Percentiles rank a stretch among this genome's conserved stretches.
These are phyloP conservation scores for Cetradonia linearis DNA, from an alignment of 495 filamentous ascomycete genomes.

Conservation along the genomic window DNA sequence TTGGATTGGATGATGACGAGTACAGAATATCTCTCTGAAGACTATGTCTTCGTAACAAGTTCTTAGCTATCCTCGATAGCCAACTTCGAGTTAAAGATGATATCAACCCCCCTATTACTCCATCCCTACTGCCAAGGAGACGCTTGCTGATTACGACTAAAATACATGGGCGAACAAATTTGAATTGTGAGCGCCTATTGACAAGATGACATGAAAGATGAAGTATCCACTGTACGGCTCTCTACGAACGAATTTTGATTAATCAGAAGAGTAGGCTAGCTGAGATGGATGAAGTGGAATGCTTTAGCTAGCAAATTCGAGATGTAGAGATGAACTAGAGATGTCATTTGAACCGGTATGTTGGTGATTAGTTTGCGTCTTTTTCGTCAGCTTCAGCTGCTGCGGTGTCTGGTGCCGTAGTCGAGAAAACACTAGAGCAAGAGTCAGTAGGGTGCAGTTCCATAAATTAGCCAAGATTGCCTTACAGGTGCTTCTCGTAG, in stretches of 20 bases:
- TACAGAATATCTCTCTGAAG: neutral
- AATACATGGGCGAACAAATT: neutral
- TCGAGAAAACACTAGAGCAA: conserved; percentile 19
- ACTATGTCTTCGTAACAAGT: neutral
- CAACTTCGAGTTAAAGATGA: neutral
- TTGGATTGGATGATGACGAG: neutral
- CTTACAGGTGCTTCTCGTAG: conserved; percentile 29
- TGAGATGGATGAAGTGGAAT: neutral
- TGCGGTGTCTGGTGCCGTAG: conserved; percentile 2
- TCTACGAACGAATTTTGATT: neutral
- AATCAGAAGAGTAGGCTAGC: neutral
- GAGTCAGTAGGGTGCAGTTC: neutral
- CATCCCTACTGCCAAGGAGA: neutral
- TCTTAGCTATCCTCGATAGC: neutral
- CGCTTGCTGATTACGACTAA: conserved; percentile 2
- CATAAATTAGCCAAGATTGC: too few relatives aligned
- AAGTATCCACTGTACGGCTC: neutral
- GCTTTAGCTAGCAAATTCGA: neutral
- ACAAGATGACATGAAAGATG: neutral
- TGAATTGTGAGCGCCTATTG: neutral
- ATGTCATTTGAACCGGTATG: neutral
- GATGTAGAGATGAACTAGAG: neutral
- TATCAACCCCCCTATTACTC: neutral
- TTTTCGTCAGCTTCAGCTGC: conserved; percentile 2
- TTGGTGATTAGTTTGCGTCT: neutral